Base-by-base conservation (phyloP, 2,329 filamentous ascomycete species). In the Ceratocystis colombiana region DNA sequence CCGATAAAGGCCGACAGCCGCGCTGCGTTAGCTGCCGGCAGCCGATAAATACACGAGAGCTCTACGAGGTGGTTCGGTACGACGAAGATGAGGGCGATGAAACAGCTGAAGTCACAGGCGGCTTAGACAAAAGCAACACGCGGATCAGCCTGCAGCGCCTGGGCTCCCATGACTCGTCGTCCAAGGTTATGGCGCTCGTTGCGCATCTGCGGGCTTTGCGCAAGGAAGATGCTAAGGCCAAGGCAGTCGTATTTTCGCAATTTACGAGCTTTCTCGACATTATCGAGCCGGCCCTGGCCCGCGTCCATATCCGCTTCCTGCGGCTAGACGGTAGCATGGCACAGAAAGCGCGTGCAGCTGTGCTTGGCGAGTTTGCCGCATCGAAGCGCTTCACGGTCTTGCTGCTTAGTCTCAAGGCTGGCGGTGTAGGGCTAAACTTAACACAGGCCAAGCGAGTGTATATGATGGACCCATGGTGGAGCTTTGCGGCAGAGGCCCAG, bases 381-480 rank as follows among this genome's bases (percentile, higher is more conserved):
- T 75, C 79, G 67, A 74, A 78, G 1, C 84, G 82, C 62, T 89
- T 90, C 28, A 83, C 83, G 1, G 84, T 99, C 0, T 78, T 99
- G 3, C 79, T 99, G 1, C 83, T 99, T 64, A 93, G 88, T 71
- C 79, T 99, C 66, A 83, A 90, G 22, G 94, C 95, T 0, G 94
- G 95, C 3, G 95, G 94, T 28, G 94, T 99, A 0, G 94, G 94
- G 0, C 79, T 99, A 55, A 99, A 99, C 73, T 76, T 99, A 68
- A 97, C 93, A 0, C 87, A 86, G 70, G 94, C 94, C 5, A 90
- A 87, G 69, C 81, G 89, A 65, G 95, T 99, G 4, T 99, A 88
- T 77, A 95, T 99, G 89, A 97, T 99, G 94, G 94, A 99, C 75
- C 94, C 94, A 0, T 99, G 94, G 94, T 99, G 94, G 94, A 95